phyloP scores from a whole-genome alignment of 164 flowering plant species.

The Euptelea pleiosperma region DNA sequence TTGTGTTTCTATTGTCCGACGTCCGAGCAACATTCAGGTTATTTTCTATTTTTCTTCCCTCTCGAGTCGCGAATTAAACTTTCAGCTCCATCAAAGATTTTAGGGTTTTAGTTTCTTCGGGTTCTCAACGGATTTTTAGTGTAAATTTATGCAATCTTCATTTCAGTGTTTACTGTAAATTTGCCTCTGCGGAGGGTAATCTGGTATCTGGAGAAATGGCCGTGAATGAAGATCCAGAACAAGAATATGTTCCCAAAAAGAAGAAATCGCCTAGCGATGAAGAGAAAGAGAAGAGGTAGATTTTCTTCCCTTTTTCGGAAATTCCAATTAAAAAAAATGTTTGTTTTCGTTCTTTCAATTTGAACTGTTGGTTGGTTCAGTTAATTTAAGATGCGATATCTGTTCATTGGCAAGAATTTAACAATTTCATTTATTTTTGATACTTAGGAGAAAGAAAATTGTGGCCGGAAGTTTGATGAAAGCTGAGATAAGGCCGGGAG shows the following conservation, averaged over 20 bases:
- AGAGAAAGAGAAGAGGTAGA: constrained; percentile 58
- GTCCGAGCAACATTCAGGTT: too few relatives aligned
- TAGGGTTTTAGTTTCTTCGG: too few relatives aligned
- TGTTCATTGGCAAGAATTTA: too few relatives aligned
- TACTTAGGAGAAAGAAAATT: constrained; percentile 66
- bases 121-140: too few relatives aligned
- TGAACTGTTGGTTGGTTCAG: too few relatives aligned
- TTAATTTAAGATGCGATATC: too few relatives aligned
- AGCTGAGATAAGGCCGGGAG: constrained; percentile 82
- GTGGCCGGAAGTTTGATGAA: constrained; percentile 84
- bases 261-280: constrained; percentile 48
- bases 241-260: constrained; percentile 38
- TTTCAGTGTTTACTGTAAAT: background rate
- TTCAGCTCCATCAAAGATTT: too few relatives aligned
- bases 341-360: background rate
- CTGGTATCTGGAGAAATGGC: constrained; percentile 20
- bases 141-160: too few relatives aligned
- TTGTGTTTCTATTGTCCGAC: too few relatives aligned
- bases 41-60: too few relatives aligned
- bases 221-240: constrained; percentile 29
- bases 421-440: background rate
- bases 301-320: background rate
- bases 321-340: background rate
- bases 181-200: background rate
- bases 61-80: too few relatives aligned